Percentiles rank a stretch among this genome's conserved stretches.
Evolutionary conservation across 2,329 filamentous ascomycete genomes (phyloP).

Genomic region (Pezizomycotina sp.): DNA sequence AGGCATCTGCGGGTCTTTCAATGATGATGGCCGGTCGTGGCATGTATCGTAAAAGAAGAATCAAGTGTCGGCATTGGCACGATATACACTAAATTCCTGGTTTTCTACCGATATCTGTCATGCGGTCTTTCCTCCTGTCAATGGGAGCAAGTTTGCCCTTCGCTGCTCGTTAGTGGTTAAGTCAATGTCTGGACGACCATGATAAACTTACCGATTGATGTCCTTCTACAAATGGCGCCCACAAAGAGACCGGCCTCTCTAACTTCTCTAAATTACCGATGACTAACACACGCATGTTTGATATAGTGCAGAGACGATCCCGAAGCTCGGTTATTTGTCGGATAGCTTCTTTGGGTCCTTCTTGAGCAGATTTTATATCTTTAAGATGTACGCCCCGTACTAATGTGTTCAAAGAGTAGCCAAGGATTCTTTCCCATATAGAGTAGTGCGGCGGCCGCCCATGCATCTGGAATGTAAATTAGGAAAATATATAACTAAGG

Average conservation of each 20-base stretch:
- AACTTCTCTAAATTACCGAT: slow-evolving; percentile 66
- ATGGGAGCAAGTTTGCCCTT: slow-evolving; percentile 20
- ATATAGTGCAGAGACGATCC: slow-evolving; percentile 57
- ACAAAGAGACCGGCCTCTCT: slow-evolving; percentile 56
- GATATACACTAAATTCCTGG: slow-evolving; percentile 62
- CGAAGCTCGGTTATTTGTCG: slow-evolving; percentile 62
- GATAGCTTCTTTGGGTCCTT: slow-evolving; percentile 57
- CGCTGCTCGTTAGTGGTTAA: slow-evolving; percentile 7
- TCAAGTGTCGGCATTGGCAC: slow-evolving; percentile 86
- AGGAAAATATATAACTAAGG: too few species aligned
- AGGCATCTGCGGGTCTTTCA: slow-evolving; percentile 60
- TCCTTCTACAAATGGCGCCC: slow-evolving; percentile 46
- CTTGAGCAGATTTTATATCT: slow-evolving; percentile 60
- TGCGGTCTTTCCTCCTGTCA: slow-evolving; percentile 38
- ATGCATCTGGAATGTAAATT: slow-evolving; percentile 8
- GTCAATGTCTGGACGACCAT: not conserved
- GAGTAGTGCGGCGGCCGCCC: slow-evolving; percentile 10
- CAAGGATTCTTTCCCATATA: slow-evolving; percentile 57
- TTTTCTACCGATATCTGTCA: slow-evolving; percentile 56
- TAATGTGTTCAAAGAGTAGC: slow-evolving; percentile 62
- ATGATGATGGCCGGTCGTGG: slow-evolving; percentile 57
- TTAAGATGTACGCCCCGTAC: slow-evolving; percentile 80
- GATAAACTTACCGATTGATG: slow-evolving; percentile 10
- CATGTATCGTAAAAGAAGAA: slow-evolving; percentile 71
- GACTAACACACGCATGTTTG: slow-evolving; percentile 73